A percentile compares a stretch with the other conserved stretches of the same genome.
Evolutionary conservation across 768 basidiomycete genomes (phyloP).

Genomic region (Phylloporus rhodoxanthus): DNA sequence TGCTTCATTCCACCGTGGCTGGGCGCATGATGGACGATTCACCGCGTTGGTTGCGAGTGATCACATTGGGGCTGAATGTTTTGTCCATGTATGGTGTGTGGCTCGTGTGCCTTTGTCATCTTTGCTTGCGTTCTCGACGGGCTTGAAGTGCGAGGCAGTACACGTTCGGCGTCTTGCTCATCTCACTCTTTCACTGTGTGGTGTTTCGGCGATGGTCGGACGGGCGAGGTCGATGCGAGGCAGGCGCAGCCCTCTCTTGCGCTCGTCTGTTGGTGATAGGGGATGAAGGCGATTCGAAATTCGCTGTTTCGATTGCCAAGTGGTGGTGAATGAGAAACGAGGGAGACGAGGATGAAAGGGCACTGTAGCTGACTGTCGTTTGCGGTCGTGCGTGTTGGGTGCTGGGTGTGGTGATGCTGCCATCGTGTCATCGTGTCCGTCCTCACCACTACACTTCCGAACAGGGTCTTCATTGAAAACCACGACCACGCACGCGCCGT

Average conservation of each 20-base stretch:
- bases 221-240: constrained; percentile 17
- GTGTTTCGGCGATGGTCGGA: background rate
- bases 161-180: constrained; percentile 13
- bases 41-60: constrained; percentile 7
- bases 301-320: background rate
- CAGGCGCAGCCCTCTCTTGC: constrained; percentile 7
- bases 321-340: background rate
- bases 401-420: background rate
- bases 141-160: constrained; percentile 21
- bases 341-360: background rate
- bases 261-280: background rate
- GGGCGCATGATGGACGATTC: background rate
- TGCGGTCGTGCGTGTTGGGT: too few relatives aligned
- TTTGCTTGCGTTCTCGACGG: background rate
- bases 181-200: constrained; percentile 4
- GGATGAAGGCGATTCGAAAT: background rate
- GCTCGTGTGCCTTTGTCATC: background rate
- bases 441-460: constrained; percentile 1
- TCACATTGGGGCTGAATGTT: constrained; percentile 7
- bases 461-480: constrained; percentile 62
- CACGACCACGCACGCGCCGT: constrained; percentile 63
- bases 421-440: constrained; percentile 16
- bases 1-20: too few relatives aligned
- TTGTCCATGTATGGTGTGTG: background rate
- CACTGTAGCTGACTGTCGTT: too few relatives aligned